Conservation (phyloP, 345 rosid genomes). For the Conringia planisiliqua region DNA sequence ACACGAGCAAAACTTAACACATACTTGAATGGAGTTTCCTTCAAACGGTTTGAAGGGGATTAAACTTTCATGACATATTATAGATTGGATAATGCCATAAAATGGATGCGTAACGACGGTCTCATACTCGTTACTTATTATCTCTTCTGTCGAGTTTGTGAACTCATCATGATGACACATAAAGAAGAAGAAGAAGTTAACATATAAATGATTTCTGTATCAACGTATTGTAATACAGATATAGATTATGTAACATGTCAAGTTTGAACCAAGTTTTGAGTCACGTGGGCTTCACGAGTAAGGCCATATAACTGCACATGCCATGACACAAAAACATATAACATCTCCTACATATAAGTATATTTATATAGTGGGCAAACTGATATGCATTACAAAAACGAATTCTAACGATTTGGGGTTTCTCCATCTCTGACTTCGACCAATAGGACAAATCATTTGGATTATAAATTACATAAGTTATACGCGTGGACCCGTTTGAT, state of each 20-base stretch:
- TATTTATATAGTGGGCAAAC: neutral
- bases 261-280: conserved; percentile 39
- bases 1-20: neutral
- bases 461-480: conserved; percentile 11
- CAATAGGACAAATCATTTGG: conserved; percentile 5
- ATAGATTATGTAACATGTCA: conserved; percentile 12
- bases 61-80: neutral
- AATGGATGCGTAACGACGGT: neutral
- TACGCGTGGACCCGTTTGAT: conserved; percentile 24
- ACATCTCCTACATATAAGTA: conserved; percentile 39
- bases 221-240: neutral
- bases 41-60: neutral
- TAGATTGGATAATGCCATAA: neutral
- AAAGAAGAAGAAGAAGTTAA: neutral
- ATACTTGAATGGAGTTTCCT: neutral
- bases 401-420: neutral
- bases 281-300: conserved; percentile 63
- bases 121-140: neutral
- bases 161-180: no score
- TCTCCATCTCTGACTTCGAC: conserved; percentile 13
- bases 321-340: conserved; percentile 47
- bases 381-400: neutral
- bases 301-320: conserved; percentile 49
- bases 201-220: neutral
- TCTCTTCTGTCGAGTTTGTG: neutral